A percentile compares a stretch with the other conserved stretches of the same genome.
phyloP scores from a whole-genome alignment of 306 rosid species.

The Myrica gale region DNA sequence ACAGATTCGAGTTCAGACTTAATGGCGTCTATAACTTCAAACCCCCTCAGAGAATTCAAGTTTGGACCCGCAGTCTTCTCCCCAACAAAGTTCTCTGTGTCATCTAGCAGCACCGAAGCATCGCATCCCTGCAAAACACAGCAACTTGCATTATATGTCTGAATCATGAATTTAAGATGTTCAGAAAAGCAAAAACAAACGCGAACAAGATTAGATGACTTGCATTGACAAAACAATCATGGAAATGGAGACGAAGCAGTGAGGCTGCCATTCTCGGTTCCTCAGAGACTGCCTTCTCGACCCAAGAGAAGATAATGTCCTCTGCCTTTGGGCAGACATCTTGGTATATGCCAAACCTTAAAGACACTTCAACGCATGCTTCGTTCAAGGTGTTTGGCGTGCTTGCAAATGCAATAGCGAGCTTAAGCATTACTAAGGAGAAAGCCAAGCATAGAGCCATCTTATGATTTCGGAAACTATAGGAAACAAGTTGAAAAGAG shows the following conservation, averaged over 20 bases:
- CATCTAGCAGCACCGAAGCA: conserved; percentile 82
- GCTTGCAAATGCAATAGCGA: conserved; percentile 34
- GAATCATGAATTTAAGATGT: not conserved
- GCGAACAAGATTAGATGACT: conserved; percentile 10
- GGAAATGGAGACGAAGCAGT: conserved; percentile 78
- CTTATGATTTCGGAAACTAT: not conserved
- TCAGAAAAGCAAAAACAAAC: not conserved
- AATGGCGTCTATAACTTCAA: conserved; percentile 70
- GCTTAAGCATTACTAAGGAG: conserved; percentile 36
- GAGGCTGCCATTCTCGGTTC: conserved; percentile 93
- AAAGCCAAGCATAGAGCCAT: conserved; percentile 32
- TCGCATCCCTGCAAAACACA: conserved; percentile 66
- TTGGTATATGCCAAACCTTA: conserved; percentile 35
- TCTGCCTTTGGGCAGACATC: conserved; percentile 65
- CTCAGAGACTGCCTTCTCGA: conserved; percentile 42
- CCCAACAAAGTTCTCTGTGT: conserved; percentile 51
- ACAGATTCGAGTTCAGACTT: conserved; percentile 64
- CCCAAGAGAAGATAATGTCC: conserved; percentile 61
- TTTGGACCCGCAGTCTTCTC: conserved; percentile 90
- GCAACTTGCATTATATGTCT: not conserved
- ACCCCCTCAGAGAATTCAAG: conserved; percentile 75
- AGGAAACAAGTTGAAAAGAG: not conserved
- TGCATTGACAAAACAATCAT: conserved; percentile 92
- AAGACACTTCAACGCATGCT: conserved; percentile 43
- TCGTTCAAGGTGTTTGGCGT: conserved; percentile 25